Conservation (phyloP, 2,329 filamentous ascomycete genomes). For the Raffaelea deltoideospora region DNA sequence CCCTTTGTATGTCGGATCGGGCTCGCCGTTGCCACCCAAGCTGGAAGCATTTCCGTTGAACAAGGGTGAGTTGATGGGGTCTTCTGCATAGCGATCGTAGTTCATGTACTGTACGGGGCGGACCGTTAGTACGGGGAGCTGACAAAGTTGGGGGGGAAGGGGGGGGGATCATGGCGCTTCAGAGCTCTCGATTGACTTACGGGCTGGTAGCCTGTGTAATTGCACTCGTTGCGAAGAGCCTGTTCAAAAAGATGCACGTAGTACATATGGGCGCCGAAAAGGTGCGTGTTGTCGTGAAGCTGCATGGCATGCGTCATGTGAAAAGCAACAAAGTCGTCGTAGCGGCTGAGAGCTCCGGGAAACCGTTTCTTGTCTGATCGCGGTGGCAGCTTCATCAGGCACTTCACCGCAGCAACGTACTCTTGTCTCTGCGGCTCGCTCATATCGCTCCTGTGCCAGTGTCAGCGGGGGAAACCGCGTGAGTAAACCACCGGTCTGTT, state of each 20-base stretch:
- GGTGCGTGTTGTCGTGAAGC: constrained; percentile 13
- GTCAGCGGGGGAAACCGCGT: not conserved
- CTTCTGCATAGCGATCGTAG: constrained; percentile 32
- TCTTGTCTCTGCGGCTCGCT: constrained; percentile 10
- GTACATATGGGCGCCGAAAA: constrained; percentile 18
- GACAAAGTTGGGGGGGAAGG: too few species aligned
- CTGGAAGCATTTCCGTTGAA: constrained; percentile 38
- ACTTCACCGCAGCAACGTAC: constrained; percentile 13
- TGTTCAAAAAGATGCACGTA: constrained; percentile 17
- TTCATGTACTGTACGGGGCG: constrained; percentile 38
- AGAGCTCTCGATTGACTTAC: constrained; percentile 1
- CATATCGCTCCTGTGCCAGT: constrained; percentile 12
- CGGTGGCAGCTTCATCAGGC: constrained; percentile 14
- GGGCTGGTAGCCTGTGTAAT: constrained; percentile 19
- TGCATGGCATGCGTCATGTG: constrained; percentile 15
- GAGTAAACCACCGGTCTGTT: too few species aligned
- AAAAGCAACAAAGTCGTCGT: constrained; percentile 19
- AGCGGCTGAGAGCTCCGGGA: constrained; percentile 14
- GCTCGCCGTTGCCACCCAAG: constrained; percentile 31
- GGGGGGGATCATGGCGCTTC: too few species aligned
- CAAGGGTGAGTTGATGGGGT: constrained; percentile 32
- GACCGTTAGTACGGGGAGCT: too few species aligned
- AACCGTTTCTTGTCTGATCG: constrained; percentile 10
- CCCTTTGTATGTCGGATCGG: constrained; percentile 12
- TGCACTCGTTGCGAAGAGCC: constrained; percentile 19